Evolutionary conservation across 1,284 basidiomycete genomes (phyloP).

Genomic region (Meripilus lineatus): DNA sequence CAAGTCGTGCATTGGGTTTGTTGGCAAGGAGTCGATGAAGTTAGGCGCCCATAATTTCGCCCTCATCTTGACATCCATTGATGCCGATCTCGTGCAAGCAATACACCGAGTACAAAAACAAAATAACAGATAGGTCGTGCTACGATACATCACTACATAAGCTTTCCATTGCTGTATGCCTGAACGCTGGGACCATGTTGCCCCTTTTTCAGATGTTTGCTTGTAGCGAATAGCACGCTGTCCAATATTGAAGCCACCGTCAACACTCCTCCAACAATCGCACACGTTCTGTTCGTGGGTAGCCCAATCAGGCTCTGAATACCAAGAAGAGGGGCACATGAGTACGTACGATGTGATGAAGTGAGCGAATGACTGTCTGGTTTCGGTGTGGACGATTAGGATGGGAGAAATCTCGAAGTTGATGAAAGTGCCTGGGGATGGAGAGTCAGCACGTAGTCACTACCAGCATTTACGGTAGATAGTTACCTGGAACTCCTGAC

Average conservation of each 20-base stretch:
- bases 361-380: slow-evolving; percentile 91
- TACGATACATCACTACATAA: slow-evolving; percentile 34
- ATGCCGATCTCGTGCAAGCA: too few relatives aligned
- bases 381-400: slow-evolving; percentile 87
- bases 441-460: background rate
- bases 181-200: slow-evolving; percentile 18
- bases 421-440: slow-evolving; percentile 71
- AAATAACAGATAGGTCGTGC: too few relatives aligned
- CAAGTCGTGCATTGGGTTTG: too few relatives aligned
- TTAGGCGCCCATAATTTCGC: too few relatives aligned
- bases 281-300: slow-evolving; percentile 74
- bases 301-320: background rate
- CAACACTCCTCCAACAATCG: slow-evolving; percentile 95
- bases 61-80: too few relatives aligned
- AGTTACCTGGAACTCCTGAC: slow-evolving; percentile 70
- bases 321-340: background rate
- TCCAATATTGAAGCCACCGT: slow-evolving; percentile 95
- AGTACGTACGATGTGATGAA: slow-evolving; percentile 90
- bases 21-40: too few relatives aligned
- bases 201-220: slow-evolving; percentile 60
- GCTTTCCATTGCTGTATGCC: slow-evolving; percentile 32
- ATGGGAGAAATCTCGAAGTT: slow-evolving; percentile 99
- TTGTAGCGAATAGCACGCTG: slow-evolving; percentile 78
- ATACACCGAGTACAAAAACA: too few relatives aligned
- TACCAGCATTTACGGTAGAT: slow-evolving; percentile 10